Base-by-base conservation (phyloP, 768 basidiomycete species). In the Boletus reticuloceps region DNA sequence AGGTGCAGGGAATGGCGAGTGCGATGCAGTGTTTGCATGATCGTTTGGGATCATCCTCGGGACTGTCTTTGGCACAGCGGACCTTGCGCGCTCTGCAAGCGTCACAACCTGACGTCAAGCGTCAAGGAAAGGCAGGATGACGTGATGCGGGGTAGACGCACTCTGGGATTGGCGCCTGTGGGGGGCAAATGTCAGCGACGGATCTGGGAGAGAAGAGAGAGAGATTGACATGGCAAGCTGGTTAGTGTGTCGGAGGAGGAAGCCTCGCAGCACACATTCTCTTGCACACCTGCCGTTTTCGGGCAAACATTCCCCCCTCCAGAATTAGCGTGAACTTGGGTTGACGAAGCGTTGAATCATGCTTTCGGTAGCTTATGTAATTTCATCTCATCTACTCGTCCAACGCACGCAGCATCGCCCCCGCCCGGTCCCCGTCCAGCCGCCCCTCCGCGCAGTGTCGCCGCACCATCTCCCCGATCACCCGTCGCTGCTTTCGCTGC, bases 61-160 rank as follows among this genome's bases (percentile, higher is more conserved):
- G 81, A 61, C 86, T 86, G 65, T 93, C 91, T 58, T 87, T 78
- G 7, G 87, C 86, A 64, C 91, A 94, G 49, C 89, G 82, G 43
- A 94, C 91, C 71, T 94, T 93, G 69, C 91, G 86, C 11, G 89
- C 87, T 61, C 89, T 79, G 72, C 91, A 92, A 44, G 89, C 89
- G 74, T 91, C 90, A 71, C 89, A 92, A 68, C 90, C 90, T 91
- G 64, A 47, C 45, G 43, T 64, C 64, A 58, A 71, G 56, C 56
- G 62, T 61, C 49, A 58, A 39, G 53, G 51, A 34, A 56, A 56
- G 57, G 51, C 40, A 39, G 58, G 51, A 59, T 54, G 58, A 78
- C 54, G 56, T 51, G 55, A 63, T 56, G 60, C 42, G 61, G 60
- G 56, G 49, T 41, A 47, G 32, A 68, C 86, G 56, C 64, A 89